phyloP scores from a whole-genome alignment of 495 filamentous ascomycete genomes.

The Neurospora sublineolata region DNA sequence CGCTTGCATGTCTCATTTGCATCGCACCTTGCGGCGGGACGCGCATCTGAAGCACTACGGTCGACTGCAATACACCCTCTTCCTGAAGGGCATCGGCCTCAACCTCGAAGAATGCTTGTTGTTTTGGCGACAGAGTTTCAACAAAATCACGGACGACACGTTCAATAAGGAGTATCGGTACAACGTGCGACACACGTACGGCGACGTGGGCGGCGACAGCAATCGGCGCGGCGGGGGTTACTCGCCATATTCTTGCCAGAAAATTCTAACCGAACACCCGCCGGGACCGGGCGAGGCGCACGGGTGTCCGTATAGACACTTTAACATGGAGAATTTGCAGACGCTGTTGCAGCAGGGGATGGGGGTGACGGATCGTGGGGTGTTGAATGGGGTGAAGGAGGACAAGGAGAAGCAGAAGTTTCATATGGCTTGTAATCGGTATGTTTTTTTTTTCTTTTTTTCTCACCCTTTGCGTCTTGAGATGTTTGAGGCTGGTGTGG shows the following conservation, averaged over 20 bases:
- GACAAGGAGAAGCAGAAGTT: slow-evolving; percentile 82
- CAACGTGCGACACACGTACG: slow-evolving; percentile 87
- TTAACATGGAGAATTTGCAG: slow-evolving; percentile 73
- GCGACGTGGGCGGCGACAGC: slow-evolving; percentile 87
- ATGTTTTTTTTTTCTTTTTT: slow-evolving; percentile 6
- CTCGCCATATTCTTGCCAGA: slow-evolving; percentile 84
- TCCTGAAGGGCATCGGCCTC: slow-evolving; percentile 93
- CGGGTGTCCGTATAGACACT: slow-evolving; percentile 93
- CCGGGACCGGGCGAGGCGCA: slow-evolving; percentile 78
- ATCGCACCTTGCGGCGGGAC: slow-evolving; percentile 70
- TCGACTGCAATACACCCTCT: slow-evolving; percentile 89
- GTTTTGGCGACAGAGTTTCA: slow-evolving; percentile 86
- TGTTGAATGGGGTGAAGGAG: slow-evolving; percentile 71
- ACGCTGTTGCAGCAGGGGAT: slow-evolving; percentile 51
- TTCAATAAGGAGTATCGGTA: slow-evolving; percentile 96
- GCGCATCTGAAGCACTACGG: slow-evolving; percentile 87
- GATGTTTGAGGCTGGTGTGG: too few relatives aligned
- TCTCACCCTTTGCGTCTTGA: too few relatives aligned
- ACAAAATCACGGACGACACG: slow-evolving; percentile 72
- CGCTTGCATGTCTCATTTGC: slow-evolving; percentile 85
- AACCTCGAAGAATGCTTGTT: slow-evolving; percentile 82
- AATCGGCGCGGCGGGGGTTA: slow-evolving; percentile 79
- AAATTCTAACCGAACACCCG: slow-evolving; percentile 75
- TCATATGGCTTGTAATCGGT: slow-evolving; percentile 91
- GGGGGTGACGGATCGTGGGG: slow-evolving; percentile 64